A percentile compares a stretch with the other conserved stretches of the same genome.
Evolutionary conservation across 345 rosid species (phyloP).

Genomic region (Raphanus raphanistrum): DNA sequence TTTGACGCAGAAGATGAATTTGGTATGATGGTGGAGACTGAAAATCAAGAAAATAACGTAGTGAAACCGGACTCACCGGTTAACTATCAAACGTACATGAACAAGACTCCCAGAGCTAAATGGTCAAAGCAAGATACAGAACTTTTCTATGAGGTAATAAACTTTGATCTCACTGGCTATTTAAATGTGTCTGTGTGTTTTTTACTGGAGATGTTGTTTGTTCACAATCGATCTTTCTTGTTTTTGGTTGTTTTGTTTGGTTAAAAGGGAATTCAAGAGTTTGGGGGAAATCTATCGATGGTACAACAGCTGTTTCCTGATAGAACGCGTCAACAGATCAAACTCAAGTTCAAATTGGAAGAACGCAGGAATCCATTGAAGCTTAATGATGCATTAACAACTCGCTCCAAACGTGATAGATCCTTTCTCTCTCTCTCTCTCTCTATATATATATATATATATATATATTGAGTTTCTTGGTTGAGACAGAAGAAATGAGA

Average conservation of each 20-base stretch:
- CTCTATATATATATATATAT: too few species aligned
- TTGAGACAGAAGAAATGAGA: not conserved
- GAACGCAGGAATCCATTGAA: conserved; percentile 63
- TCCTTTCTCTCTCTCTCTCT: not conserved
- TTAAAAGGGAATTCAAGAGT: conserved; percentile 65
- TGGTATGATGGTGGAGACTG: conserved; percentile 34
- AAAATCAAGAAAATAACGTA: conserved; percentile 15
- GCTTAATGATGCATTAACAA: conserved; percentile 59
- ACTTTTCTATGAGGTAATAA: conserved; percentile 70
- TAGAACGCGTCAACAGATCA: conserved; percentile 68
- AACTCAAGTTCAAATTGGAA: conserved; percentile 74
- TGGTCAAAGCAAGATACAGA: conserved; percentile 89
- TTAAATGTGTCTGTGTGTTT: not conserved
- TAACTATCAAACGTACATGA: conserved; percentile 73
- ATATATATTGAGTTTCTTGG: not conserved
- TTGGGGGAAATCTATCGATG: conserved; percentile 76
- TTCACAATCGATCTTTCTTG: not conserved
- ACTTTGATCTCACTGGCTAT: not conserved
- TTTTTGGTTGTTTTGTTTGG: not conserved
- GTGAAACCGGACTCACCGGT: conserved; percentile 40
- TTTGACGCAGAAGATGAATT: conserved; percentile 37
- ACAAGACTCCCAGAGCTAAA: conserved; percentile 52
- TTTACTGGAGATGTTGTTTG: not conserved
- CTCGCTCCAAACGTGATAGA: conserved; percentile 55
- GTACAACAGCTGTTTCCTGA: conserved; percentile 71